These are phyloP conservation scores for Angophora floribunda DNA, from an alignment of 345 rosid species.

Conservation along the genomic window DNA sequence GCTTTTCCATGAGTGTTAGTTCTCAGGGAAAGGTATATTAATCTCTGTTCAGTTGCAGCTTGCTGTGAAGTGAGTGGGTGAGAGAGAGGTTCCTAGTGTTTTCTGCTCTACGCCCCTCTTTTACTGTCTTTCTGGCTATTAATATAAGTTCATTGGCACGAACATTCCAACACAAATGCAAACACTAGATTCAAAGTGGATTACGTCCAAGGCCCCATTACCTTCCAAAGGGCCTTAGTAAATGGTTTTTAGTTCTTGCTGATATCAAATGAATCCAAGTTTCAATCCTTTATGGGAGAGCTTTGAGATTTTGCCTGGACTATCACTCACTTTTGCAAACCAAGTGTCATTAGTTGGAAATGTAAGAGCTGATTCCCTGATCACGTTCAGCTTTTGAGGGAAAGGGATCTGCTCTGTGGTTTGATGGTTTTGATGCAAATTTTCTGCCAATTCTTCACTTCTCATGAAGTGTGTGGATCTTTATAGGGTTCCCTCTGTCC, in stretches of 20 bases:
- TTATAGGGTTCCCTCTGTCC: background rate
- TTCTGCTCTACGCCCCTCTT: background rate
- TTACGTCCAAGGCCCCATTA: background rate
- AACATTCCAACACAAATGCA: background rate
- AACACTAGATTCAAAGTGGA: background rate
- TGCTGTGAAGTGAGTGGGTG: background rate
- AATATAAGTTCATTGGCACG: background rate
- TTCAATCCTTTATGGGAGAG: background rate
- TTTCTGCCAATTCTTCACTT: background rate
- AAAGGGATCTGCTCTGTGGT: background rate
- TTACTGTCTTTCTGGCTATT: background rate
- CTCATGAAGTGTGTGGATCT: background rate
- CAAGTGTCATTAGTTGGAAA: background rate
- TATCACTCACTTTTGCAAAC: background rate
- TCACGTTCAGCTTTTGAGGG: background rate
- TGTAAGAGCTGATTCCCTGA: background rate
- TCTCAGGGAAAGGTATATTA: background rate
- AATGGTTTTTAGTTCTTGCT: background rate
- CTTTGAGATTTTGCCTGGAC: background rate
- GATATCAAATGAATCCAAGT: background rate
- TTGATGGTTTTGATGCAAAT: background rate
- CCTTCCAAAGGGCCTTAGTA: background rate
- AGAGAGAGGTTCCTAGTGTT: background rate
- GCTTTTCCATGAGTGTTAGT: background rate
- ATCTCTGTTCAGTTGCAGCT: background rate